Percentiles rank a stretch among this genome's conserved stretches.
These are phyloP conservation scores for Cercospora citrullina DNA, from an alignment of 2,329 filamentous ascomycete genomes.

Conservation along the genomic window DNA sequence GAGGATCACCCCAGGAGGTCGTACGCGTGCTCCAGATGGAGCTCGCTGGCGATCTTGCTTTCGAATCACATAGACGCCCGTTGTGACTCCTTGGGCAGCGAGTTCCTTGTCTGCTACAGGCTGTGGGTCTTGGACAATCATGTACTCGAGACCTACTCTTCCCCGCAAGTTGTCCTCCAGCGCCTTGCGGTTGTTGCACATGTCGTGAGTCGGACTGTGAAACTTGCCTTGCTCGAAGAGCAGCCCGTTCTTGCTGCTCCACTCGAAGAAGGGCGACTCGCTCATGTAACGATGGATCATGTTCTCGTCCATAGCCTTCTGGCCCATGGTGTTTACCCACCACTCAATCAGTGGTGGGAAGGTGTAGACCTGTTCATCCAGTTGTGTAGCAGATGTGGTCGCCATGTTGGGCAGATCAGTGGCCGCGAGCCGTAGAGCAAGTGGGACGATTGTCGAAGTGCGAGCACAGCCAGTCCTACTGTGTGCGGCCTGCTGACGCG, in stretches of 20 bases:
- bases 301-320: constrained; percentile 42
- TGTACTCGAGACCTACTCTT: constrained; percentile 60
- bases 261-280: constrained; percentile 64
- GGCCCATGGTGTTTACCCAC: constrained; percentile 29
- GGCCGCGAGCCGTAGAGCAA: background rate
- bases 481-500: background rate
- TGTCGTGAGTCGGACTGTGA: constrained; percentile 51
- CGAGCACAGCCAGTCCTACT: background rate
- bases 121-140: constrained; percentile 60
- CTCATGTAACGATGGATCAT: constrained; percentile 61
- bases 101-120: constrained; percentile 45
- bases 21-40: constrained; percentile 39
- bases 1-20: constrained; percentile 39
- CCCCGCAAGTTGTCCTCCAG: constrained; percentile 57
- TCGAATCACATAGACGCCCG: constrained; percentile 60
- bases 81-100: constrained; percentile 36
- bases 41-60: constrained; percentile 56
- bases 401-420: background rate
- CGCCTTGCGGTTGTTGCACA: constrained; percentile 55
- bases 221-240: constrained; percentile 54
- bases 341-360: constrained; percentile 32
- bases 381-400: constrained; percentile 13
- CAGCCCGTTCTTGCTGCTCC: constrained; percentile 60
- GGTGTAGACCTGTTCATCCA: constrained; percentile 32
- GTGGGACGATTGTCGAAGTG: background rate